Evolutionary conservation across 1,284 basidiomycete species (phyloP).

Genomic region (Gymnopus androsaceus): DNA sequence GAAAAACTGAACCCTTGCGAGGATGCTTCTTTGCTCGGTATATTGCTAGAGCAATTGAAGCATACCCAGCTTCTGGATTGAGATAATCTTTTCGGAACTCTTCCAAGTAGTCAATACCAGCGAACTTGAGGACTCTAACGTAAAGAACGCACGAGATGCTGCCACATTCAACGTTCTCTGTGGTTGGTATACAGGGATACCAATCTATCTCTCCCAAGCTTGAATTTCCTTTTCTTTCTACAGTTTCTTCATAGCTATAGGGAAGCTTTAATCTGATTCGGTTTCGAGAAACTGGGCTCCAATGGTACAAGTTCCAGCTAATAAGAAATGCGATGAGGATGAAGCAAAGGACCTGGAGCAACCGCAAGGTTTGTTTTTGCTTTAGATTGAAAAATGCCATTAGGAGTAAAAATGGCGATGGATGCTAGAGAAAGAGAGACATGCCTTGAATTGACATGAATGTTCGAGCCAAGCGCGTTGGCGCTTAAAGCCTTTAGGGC

Average conservation of each 20-base stretch:
- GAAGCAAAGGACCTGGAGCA: neutral
- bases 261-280: neutral
- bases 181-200: slow-evolving; percentile 9
- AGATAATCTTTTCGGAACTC: slow-evolving; percentile 35
- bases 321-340: neutral
- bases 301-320: neutral
- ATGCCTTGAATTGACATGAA: too few relatives aligned
- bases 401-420: too few relatives aligned
- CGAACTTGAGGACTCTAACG: neutral
- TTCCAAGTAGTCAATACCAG: slow-evolving; percentile 5
- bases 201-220: neutral
- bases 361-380: neutral
- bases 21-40: slow-evolving; percentile 23
- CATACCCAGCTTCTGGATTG: slow-evolving; percentile 27
- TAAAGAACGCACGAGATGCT: slow-evolving; percentile 1
- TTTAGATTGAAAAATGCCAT: too few relatives aligned
- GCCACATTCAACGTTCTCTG: slow-evolving; percentile 10
- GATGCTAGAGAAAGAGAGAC: too few relatives aligned
- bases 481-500: too few relatives aligned
- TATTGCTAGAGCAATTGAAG: slow-evolving; percentile 29
- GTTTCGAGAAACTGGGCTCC: neutral
- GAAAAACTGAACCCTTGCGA: slow-evolving; percentile 25
- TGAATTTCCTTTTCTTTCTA: neutral
- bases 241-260: neutral
- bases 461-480: too few relatives aligned